Percentiles rank a stretch among this genome's conserved stretches.
Evolutionary conservation across 352 stramenopile species (phyloP).

Genomic region (Globisporangium paroecandrum): DNA sequence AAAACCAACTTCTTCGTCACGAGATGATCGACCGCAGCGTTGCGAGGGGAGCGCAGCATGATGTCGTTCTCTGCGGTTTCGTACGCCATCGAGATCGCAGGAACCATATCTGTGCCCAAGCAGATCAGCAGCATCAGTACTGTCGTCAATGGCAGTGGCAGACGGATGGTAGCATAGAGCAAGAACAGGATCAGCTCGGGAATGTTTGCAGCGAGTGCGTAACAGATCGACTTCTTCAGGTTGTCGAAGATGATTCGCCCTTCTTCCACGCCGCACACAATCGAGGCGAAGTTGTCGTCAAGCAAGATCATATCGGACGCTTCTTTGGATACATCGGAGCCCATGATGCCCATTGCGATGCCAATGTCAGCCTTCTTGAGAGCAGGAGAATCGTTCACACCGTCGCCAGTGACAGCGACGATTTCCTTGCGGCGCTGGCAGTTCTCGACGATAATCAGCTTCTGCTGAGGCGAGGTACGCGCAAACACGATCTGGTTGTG

Average conservation of each 20-base stretch:
- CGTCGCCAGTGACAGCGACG: constrained; percentile 95
- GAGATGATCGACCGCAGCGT: constrained; percentile 78
- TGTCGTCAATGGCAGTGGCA: constrained; percentile 88
- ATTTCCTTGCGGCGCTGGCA: constrained; percentile 83
- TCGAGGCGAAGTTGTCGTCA: constrained; percentile 98
- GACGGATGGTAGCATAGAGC: constrained; percentile 78
- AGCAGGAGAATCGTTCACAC: constrained; percentile 97
- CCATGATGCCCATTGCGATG: constrained; percentile 98
- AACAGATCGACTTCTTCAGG: constrained; percentile 93
- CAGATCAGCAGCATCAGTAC: constrained; percentile 91
- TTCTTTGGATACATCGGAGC: constrained; percentile 94
- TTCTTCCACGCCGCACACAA: constrained; percentile 95
- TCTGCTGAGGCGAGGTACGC: constrained; percentile 92
- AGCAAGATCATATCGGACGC: constrained; percentile 96
- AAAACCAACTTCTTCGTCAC: constrained; percentile 88
- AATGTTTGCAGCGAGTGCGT: constrained; percentile 91
- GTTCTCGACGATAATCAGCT: constrained; percentile 95
- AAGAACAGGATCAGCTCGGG: constrained; percentile 86
- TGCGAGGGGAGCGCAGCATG: constrained; percentile 80
- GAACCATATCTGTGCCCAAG: constrained; percentile 91
- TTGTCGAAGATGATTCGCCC: constrained; percentile 95
- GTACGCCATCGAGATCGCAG: constrained; percentile 93
- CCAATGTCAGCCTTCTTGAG: constrained; percentile 97
- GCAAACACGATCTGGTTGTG: constrained; percentile 94
- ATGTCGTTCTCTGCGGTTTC: constrained; percentile 87